Evolutionary conservation across 1,284 basidiomycete genomes (phyloP).

Genomic region (Tilletia horrida): DNA sequence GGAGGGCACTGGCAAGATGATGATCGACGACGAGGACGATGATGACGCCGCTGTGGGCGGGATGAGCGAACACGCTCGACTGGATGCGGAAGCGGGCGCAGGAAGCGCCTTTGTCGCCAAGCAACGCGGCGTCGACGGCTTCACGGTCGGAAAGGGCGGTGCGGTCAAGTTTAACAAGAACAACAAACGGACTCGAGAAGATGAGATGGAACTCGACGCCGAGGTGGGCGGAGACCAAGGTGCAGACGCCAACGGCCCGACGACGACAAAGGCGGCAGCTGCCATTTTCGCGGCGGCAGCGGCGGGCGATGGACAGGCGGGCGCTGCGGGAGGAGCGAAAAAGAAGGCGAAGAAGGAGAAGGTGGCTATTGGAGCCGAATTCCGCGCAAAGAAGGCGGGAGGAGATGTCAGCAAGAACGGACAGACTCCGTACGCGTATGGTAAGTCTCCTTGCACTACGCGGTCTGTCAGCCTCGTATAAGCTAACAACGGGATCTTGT

Average conservation of each 20-base stretch:
- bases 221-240: slow-evolving; percentile 37
- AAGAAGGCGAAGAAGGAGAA: slow-evolving; percentile 32
- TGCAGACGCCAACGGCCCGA: neutral
- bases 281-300: slow-evolving; percentile 15
- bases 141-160: slow-evolving; percentile 76
- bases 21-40: slow-evolving; percentile 65
- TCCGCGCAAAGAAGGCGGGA: slow-evolving; percentile 42
- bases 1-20: slow-evolving; percentile 78
- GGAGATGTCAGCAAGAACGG: slow-evolving; percentile 70
- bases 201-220: slow-evolving; percentile 47
- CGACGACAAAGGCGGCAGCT: slow-evolving; percentile 31
- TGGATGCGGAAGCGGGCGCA: slow-evolving; percentile 24
- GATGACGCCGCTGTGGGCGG: slow-evolving; percentile 58
- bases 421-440: slow-evolving; percentile 85
- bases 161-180: slow-evolving; percentile 94
- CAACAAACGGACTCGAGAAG: slow-evolving; percentile 51
- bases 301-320: slow-evolving; percentile 13
- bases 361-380: slow-evolving; percentile 47
- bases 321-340: slow-evolving; percentile 20
- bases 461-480: no score
- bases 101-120: slow-evolving; percentile 73
- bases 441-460: neutral
- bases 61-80: neutral
- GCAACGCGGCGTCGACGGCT: slow-evolving; percentile 79
- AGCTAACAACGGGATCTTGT: no score